These are phyloP conservation scores for Endoconidiophora laricicola DNA, from an alignment of 2,329 filamentous ascomycete species.

Conservation along the genomic window DNA sequence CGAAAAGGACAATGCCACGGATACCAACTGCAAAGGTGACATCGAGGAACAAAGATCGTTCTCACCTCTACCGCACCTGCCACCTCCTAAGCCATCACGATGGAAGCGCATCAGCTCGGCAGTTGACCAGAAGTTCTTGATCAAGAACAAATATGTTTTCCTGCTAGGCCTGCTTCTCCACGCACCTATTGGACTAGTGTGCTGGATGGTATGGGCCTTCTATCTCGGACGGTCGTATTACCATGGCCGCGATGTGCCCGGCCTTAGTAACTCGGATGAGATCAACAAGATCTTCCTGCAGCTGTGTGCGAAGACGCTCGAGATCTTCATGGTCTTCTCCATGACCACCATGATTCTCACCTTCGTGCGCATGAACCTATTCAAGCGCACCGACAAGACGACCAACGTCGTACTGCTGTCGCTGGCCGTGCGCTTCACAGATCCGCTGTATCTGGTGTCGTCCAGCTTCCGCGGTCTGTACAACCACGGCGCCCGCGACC, in stretches of 20 bases:
- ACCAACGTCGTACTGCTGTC: neutral
- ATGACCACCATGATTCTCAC: conserved; percentile 1
- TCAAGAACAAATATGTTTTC: too few relatives aligned
- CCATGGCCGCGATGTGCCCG: neutral
- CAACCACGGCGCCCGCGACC: neutral
- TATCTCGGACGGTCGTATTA: neutral
- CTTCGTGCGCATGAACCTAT: neutral
- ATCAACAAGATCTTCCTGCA: neutral
- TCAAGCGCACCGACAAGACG: neutral
- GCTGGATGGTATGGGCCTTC: neutral
- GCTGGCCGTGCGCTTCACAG: conserved; percentile 2
- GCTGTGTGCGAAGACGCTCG: neutral
- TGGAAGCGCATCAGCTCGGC: too few relatives aligned
- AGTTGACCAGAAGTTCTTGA: too few relatives aligned
- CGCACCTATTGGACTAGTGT: too few relatives aligned
- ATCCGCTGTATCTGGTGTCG: conserved; percentile 1
- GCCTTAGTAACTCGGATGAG: neutral
- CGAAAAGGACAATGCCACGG: too few relatives aligned
- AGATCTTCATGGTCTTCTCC: conserved; percentile 3
- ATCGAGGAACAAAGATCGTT: too few relatives aligned
- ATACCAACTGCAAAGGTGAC: too few relatives aligned
- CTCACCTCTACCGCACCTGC: too few relatives aligned
- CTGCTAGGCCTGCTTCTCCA: too few relatives aligned
- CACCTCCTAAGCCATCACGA: too few relatives aligned
- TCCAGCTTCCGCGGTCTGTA: conserved; percentile 2